Evolutionary conservation across 345 rosid genomes (phyloP), one percentile per base, ranked within the genome.

Genomic region (Microcos paniculata): DNA sequence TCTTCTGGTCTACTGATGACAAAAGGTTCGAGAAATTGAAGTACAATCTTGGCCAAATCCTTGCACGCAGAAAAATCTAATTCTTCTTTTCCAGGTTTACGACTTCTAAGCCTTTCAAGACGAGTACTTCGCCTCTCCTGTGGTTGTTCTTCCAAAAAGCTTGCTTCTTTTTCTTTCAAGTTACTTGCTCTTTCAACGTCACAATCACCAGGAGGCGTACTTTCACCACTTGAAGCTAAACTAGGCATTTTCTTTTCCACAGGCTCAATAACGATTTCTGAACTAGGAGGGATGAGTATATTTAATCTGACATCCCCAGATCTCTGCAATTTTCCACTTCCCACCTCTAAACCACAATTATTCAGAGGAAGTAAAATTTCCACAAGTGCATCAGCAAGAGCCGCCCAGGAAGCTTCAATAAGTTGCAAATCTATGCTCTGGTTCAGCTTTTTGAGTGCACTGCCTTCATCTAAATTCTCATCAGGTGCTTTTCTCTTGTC

Each of bases 41-140:
- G 83, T 46, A 90, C 94, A 33, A 76, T 79, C 85, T 87, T 88
- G 48, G 87, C 91, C 55, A 80, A 82, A 79, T 91, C 94, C 84
- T 91, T 90, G 70, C 82, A 80, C 7, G 70, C 71, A 78, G 86
- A 84, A 84, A 79, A 90, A 80, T 88, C 98, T 73, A 79, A 61
- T 76, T 90, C 97, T 81, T 88, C 99, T 88, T 96, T 96, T 69
- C 83, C 96, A 7, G 98, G 96, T 86, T 92, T 96, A 84, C 94
- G 99, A 84, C 90, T 91, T 78, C 99, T 87, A 77, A 91, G 93
- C 84, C 92, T 91, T 82, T 89, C 97, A 81, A 94, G 98, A 79
- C 99, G 97, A 81, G 91, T 90, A 84, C 99, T 96, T 69, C 98
- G 88, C 79, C 99, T 93, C 86, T 93, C 99, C 79, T 91, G 91